phyloP scores from a whole-genome alignment of 108 stramenopile genomes.

The Cyclotella sp. region DNA sequence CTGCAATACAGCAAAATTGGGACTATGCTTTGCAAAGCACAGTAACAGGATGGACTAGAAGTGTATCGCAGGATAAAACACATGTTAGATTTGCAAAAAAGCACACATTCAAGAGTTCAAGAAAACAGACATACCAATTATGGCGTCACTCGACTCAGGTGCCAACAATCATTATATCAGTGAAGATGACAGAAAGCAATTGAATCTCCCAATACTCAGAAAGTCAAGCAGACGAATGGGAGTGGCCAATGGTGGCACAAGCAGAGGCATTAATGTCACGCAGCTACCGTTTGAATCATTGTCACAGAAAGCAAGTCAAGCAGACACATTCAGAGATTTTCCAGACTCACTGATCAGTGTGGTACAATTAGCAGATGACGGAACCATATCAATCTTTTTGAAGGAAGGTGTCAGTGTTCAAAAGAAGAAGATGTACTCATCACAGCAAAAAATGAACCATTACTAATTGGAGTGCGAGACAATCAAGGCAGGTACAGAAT shows the following conservation, averaged over 20 bases:
- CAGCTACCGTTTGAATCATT: background rate
- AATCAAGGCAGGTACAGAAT: background rate
- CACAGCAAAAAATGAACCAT: too few relatives aligned
- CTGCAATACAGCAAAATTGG: too few relatives aligned
- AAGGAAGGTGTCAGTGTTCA: background rate
- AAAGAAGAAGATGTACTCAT: slow-evolving; percentile 1
- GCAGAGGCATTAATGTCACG: background rate
- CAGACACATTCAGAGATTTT: background rate
- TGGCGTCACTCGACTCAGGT: background rate
- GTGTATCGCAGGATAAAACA: too few relatives aligned
- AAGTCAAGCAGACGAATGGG: background rate
- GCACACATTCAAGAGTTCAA: background rate
- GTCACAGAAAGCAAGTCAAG: background rate
- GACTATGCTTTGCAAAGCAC: too few relatives aligned
- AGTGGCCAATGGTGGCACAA: background rate
- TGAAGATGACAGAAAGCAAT: background rate
- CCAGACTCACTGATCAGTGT: background rate
- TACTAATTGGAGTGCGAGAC: background rate
- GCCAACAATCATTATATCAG: too few relatives aligned
- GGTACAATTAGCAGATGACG: background rate
- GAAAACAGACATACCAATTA: background rate
- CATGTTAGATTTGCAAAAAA: background rate
- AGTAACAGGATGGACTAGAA: too few relatives aligned
- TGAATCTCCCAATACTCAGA: background rate
- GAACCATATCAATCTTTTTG: background rate